Conservation (phyloP, 1,139 yeast genomes). For the Blastobotrys persicus region DNA sequence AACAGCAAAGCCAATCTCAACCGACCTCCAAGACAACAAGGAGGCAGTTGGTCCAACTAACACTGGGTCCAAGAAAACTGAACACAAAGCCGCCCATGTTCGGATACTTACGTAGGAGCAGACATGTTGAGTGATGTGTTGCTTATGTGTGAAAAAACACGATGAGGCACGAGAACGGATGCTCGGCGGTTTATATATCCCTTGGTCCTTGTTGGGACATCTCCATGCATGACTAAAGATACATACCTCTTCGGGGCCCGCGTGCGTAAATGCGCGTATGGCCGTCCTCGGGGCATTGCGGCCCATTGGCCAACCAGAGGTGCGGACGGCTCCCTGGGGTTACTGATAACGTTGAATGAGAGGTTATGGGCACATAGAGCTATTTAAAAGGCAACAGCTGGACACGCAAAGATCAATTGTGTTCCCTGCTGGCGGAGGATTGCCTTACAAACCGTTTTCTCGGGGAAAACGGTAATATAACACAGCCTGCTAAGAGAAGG, state of each 20-base stretch:
- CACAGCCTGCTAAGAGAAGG: too few relatives aligned
- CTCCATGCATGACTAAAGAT: not conserved
- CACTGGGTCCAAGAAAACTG: not conserved
- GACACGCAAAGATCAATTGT: too few relatives aligned
- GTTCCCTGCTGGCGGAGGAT: too few relatives aligned
- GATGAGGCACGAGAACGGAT: not conserved
- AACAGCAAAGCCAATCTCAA: conserved; percentile 1
- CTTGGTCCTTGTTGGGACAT: conserved; percentile 9
- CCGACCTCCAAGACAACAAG: not conserved
- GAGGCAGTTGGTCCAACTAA: not conserved
- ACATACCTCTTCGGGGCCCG: not conserved
- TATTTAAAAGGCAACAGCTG: too few relatives aligned
- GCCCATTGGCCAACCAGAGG: not conserved
- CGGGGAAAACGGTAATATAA: too few relatives aligned
- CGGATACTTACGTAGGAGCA: conserved; percentile 16
- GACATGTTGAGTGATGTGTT: conserved; percentile 4
- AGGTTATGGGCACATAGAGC: too few relatives aligned
- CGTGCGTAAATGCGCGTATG: not conserved
- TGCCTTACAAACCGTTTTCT: too few relatives aligned
- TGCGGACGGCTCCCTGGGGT: not conserved
- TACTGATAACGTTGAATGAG: too few relatives aligned
- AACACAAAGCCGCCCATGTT: not conserved
- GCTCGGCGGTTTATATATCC: conserved; percentile 1
- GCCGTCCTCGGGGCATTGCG: not conserved
- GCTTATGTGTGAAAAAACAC: not conserved